These are phyloP conservation scores for Ilex asprella DNA, from an alignment of 257 asterid species.

Conservation along the genomic window DNA sequence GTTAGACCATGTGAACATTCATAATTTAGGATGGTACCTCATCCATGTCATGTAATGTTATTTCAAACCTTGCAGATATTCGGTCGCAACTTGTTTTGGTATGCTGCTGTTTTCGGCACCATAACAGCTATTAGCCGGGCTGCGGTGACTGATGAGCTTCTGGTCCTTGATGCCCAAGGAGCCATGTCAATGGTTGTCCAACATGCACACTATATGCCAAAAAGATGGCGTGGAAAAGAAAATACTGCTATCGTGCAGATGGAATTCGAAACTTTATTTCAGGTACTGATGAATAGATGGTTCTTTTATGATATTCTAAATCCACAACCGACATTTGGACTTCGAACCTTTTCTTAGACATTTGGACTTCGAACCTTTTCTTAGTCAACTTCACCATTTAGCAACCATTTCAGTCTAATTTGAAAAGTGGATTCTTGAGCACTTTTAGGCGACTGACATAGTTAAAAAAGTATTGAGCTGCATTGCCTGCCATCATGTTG, in stretches of 20 bases:
- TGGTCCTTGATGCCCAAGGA: constrained; percentile 81
- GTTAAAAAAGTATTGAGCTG: too few relatives aligned
- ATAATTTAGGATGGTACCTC: constrained; percentile 1
- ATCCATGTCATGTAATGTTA: constrained; percentile 7
- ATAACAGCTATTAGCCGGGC: constrained; percentile 97
- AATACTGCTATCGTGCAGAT: constrained; percentile 54
- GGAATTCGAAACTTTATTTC: constrained; percentile 90
- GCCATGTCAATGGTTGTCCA: constrained; percentile 77
- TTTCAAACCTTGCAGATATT: constrained; percentile 54
- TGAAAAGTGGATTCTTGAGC: too few relatives aligned
- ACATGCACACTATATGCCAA: constrained; percentile 92
- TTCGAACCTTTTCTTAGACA: background rate
- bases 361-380: background rate
- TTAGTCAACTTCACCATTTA: too few relatives aligned
- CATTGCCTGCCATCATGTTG: too few relatives aligned
- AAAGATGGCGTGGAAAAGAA: constrained; percentile 96
- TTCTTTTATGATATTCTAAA: background rate
- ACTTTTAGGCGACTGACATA: too few relatives aligned
- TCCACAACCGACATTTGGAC: background rate
- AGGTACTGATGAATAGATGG: constrained; percentile 36
- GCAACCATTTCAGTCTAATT: too few relatives aligned
- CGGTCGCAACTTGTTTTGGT: constrained; percentile 96
- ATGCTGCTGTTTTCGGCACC: constrained; percentile 95
- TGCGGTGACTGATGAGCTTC: constrained; percentile 70
- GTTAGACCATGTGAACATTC: constrained; percentile 2